These are phyloP conservation scores for Lactifluus subvellereus DNA, from an alignment of 768 basidiomycete species.

Conservation along the genomic window DNA sequence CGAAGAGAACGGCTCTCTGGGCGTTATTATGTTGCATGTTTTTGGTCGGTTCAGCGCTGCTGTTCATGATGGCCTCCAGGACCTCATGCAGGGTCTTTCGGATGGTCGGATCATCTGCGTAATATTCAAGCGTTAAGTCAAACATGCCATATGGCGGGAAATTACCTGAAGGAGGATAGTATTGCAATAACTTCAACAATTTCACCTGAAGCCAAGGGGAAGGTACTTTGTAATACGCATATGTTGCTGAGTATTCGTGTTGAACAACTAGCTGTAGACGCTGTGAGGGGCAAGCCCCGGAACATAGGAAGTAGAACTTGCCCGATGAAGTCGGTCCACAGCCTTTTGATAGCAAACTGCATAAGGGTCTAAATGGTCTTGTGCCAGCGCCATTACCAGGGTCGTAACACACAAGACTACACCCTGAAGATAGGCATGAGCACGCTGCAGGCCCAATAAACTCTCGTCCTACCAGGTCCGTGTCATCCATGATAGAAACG, in stretches of 20 bases:
- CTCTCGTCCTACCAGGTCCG: conserved; percentile 57
- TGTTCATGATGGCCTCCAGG: conserved; percentile 85
- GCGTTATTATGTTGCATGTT: conserved; percentile 99
- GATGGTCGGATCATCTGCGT: conserved; percentile 75
- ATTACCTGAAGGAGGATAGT: conserved; percentile 91
- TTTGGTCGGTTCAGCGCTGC: conserved; percentile 81
- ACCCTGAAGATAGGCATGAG: conserved; percentile 46
- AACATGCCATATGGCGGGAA: conserved; percentile 25
- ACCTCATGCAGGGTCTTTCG: conserved; percentile 73
- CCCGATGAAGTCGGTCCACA: conserved; percentile 83
- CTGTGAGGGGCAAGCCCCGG: not conserved
- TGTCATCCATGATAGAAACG: conserved; percentile 92
- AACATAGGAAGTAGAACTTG: conserved; percentile 25
- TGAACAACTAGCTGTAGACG: conserved; percentile 76
- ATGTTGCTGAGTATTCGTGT: conserved; percentile 81
- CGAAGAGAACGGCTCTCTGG: conserved; percentile 96
- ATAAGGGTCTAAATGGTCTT: conserved; percentile 87
- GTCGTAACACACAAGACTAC: conserved; percentile 93
- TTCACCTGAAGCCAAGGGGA: conserved; percentile 98
- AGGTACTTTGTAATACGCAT: conserved; percentile 96
- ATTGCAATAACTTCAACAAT: conserved; percentile 85
- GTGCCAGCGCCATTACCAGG: conserved; percentile 88
- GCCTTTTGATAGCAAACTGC: conserved; percentile 93
- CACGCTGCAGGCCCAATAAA: not conserved
- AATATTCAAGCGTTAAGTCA: not conserved